These are phyloP conservation scores for Phytophthora megakarya DNA, from an alignment of 352 stramenopile species.

Conservation along the genomic window DNA sequence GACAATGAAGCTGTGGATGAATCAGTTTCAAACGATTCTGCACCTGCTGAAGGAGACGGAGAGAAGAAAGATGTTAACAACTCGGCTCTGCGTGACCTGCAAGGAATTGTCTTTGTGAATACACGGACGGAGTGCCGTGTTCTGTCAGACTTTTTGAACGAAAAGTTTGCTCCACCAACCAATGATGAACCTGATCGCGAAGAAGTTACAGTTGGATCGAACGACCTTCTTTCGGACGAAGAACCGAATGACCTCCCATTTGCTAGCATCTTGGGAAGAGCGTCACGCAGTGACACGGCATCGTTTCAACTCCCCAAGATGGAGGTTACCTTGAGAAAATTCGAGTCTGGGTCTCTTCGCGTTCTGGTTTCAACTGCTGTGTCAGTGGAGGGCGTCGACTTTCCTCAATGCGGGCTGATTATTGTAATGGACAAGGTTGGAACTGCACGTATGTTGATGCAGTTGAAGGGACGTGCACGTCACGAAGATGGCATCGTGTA, in stretches of 20 bases:
- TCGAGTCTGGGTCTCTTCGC: slow-evolving; percentile 58
- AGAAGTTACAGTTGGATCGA: slow-evolving; percentile 26
- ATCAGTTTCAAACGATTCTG: background rate
- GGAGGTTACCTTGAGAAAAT: slow-evolving; percentile 55
- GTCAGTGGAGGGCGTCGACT: slow-evolving; percentile 81
- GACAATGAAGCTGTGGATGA: slow-evolving; percentile 33
- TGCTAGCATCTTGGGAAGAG: slow-evolving; percentile 70
- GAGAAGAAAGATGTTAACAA: slow-evolving; percentile 6
- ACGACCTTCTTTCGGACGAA: slow-evolving; percentile 11
- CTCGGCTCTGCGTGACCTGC: slow-evolving; percentile 30
- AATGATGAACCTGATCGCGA: slow-evolving; percentile 19
- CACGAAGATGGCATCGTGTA: slow-evolving; percentile 80
- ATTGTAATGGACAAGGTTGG: slow-evolving; percentile 63
- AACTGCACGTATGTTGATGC: slow-evolving; percentile 68
- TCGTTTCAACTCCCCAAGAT: slow-evolving; percentile 65
- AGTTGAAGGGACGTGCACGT: slow-evolving; percentile 72
- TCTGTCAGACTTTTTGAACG: slow-evolving; percentile 79
- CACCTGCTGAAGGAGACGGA: background rate
- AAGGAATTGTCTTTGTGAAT: slow-evolving; percentile 87
- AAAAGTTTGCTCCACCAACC: slow-evolving; percentile 40
- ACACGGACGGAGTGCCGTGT: slow-evolving; percentile 83
- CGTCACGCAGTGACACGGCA: slow-evolving; percentile 56
- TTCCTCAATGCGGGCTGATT: slow-evolving; percentile 74
- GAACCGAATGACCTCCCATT: slow-evolving; percentile 33
- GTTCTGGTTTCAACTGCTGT: slow-evolving; percentile 80